phyloP scores from a whole-genome alignment of 768 basidiomycete genomes.

The Hygrophorus pudorinus region DNA sequence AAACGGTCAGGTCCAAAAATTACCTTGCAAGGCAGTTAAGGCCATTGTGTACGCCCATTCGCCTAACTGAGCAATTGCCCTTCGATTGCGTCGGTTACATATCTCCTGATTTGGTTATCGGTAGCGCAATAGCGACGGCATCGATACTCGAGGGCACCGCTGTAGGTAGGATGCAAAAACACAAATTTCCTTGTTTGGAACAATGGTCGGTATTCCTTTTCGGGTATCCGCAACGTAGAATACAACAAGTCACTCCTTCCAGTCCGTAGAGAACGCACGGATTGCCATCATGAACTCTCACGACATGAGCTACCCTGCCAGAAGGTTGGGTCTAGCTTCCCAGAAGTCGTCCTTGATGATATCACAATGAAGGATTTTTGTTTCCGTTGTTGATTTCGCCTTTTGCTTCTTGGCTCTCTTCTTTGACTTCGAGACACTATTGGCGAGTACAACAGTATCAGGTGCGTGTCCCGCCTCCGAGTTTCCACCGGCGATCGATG shows the following conservation, averaged over 20 bases:
- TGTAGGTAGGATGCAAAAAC: no score
- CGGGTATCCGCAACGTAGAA: no score
- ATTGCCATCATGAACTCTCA: no score
- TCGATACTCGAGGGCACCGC: no score
- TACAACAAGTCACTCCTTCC: no score
- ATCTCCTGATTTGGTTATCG: background rate
- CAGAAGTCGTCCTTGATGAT: constrained; percentile 80
- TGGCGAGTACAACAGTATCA: background rate
- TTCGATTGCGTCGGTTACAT: constrained; percentile 5
- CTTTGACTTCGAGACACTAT: constrained; percentile 3
- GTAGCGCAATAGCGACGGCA: no score
- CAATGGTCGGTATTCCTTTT: background rate
- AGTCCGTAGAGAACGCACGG: no score
- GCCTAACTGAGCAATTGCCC: constrained; percentile 3
- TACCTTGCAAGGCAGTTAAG: constrained; percentile 5
- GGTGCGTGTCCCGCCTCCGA: background rate
- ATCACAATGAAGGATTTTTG: constrained; percentile 70
- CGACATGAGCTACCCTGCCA: no score
- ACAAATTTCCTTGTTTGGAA: no score
- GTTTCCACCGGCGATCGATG: background rate
- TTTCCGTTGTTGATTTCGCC: constrained; percentile 25
- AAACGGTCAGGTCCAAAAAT: background rate
- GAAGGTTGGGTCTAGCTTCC: constrained; percentile 46
- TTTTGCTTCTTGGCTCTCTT: constrained; percentile 12
- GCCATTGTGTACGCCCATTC: constrained; percentile 3